Evolutionary conservation across 129 eudicot genomes (phyloP), one percentile per base, ranked within the genome.

Genomic region (Ambrosia artemisiifolia): DNA sequence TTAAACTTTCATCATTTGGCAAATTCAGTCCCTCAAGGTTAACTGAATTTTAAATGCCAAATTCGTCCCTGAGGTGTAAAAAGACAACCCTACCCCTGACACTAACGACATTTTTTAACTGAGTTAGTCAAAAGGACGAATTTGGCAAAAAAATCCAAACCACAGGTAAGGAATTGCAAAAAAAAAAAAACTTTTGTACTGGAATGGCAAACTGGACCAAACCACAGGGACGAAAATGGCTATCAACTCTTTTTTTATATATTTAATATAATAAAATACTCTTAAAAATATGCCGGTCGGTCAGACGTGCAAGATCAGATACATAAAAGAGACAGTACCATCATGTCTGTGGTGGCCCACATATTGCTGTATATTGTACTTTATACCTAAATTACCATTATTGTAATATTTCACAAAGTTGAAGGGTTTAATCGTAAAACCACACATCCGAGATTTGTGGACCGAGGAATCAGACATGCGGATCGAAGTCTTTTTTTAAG

Each of bases 391-490:
- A 13, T 60, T 60, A 43, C 9, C 66, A 60, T 60, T 60, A 13
- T 2, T 34, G 66, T 60, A 14, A 60, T 60, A 12, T 60, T 17
- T 13, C 11, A 33, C 2, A 2, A 12, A 60, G 12, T 5, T 60
- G 12, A 33, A 60, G 44, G 42, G 42, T 60, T 60, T 60, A 6
- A 11, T 12, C 32, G 66, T 38, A 60, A 60, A 60, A 30, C 5
- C 5, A 60, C 65, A 32, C 18, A 30, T 33, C 65, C 65, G 17
- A 33, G 65, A 60, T 60, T 60, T 18, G 65, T 30, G 62, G 62
- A 55, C 62, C 62, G 30, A n/a, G 65, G 65, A 60, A 13, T 60
- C 32, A 33, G 65, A 60, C 65, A 28, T 32, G 40, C 19, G 42
- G 42, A 33, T 60, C 18, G 42, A 60, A 60, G 42, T 60, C 43